These are phyloP conservation scores for Chrysosphaeria jannelii DNA, from an alignment of 2,329 filamentous ascomycete species.

Conservation along the genomic window DNA sequence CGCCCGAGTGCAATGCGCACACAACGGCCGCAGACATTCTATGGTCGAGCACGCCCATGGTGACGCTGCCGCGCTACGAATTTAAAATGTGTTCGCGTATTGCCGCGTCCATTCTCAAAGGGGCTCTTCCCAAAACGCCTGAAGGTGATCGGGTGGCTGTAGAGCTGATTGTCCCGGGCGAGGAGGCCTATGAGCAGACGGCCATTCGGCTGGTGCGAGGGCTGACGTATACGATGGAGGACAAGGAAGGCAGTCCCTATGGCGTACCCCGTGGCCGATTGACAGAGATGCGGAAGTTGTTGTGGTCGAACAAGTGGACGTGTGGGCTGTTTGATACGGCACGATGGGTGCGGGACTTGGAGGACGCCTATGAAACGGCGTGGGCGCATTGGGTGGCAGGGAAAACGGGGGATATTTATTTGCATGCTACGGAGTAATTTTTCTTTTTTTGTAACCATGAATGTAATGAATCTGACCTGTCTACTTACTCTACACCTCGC, in stretches of 20 bases:
- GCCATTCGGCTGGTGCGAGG: conserved; percentile 36
- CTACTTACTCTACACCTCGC: no score
- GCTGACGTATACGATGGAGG: conserved; percentile 22
- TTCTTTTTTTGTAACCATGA: no score
- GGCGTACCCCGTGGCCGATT: conserved; percentile 35
- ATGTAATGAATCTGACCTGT: no score
- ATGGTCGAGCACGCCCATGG: conserved; percentile 80
- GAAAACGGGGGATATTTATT: conserved; percentile 75
- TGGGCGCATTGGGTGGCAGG: conserved; percentile 73
- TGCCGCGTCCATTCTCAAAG: conserved; percentile 79
- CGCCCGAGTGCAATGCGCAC: conserved; percentile 91
- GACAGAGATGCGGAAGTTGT: conserved; percentile 44
- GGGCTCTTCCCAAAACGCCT: conserved; percentile 44
- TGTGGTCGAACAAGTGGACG: conserved; percentile 61
- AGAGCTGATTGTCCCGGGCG: conserved; percentile 50
- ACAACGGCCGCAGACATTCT: conserved; percentile 89
- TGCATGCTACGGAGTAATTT: conserved; percentile 10
- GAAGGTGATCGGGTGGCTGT: conserved; percentile 35
- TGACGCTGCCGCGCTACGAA: conserved; percentile 70
- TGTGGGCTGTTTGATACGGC: conserved; percentile 76
- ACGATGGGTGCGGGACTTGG: conserved; percentile 72
- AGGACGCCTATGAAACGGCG: conserved; percentile 62
- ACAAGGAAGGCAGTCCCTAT: conserved; percentile 8
- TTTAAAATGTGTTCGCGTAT: conserved; percentile 99
- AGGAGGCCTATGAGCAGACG: conserved; percentile 58